A percentile compares a stretch with the other conserved stretches of the same genome.
Conservation (phyloP, 495 filamentous ascomycete genomes). For the Aspergillus bertholletiae region DNA sequence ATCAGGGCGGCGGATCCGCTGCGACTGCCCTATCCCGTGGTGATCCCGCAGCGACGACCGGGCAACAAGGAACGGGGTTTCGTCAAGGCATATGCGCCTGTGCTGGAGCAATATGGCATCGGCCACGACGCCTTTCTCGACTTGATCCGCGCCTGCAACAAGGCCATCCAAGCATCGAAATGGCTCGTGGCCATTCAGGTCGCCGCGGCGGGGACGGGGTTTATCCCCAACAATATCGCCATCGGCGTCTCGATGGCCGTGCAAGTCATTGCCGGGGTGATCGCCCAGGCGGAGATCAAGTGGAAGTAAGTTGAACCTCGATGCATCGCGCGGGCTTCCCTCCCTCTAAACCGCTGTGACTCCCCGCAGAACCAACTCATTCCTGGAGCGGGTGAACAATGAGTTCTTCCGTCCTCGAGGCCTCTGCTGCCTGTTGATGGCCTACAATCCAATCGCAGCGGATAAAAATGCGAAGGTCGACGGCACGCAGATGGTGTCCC, state of each 20-base stretch:
- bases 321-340: background rate
- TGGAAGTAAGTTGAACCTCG: background rate
- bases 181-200: constrained; percentile 33
- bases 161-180: constrained; percentile 31
- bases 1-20: too few species aligned
- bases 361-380: too few species aligned
- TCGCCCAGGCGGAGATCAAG: constrained; percentile 26
- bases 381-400: constrained; percentile 41
- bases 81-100: constrained; percentile 48
- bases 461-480: too few species aligned
- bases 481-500: too few species aligned
- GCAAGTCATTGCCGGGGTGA: too few species aligned
- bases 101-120: constrained; percentile 41
- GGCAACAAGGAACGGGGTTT: constrained; percentile 41
- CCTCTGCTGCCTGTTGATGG: constrained; percentile 53
- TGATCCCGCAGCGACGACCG: constrained; percentile 49
- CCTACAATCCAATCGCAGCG: constrained; percentile 19
- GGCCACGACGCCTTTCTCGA: constrained; percentile 43
- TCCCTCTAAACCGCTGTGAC: too few species aligned
- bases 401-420: constrained; percentile 54
- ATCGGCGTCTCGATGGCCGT: background rate
- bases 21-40: constrained; percentile 32
- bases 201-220: constrained; percentile 16
- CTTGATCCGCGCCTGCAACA: constrained; percentile 43
- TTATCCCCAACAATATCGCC: background rate